Evolutionary conservation across 768 basidiomycete genomes (phyloP).

Genomic region (Neoboletus brunneissimus): DNA sequence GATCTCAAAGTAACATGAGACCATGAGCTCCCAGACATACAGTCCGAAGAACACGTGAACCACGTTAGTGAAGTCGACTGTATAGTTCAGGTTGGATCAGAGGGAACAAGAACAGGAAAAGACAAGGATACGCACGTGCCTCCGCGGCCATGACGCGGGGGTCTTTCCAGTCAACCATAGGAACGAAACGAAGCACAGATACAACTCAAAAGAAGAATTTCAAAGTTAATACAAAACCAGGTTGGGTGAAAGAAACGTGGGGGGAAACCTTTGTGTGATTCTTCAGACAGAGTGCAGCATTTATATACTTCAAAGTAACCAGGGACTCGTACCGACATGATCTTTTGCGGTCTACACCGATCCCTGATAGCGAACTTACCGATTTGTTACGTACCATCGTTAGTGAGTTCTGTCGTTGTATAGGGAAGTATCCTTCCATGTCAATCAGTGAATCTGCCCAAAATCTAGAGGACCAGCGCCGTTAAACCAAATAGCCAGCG

Average conservation of each 20-base stretch:
- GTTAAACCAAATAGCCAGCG: background rate
- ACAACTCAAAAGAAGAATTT: constrained; percentile 8
- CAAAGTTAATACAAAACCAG: constrained; percentile 7
- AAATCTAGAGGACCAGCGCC: background rate
- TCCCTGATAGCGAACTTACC: constrained; percentile 6
- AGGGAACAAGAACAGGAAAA: background rate
- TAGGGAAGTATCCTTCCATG: background rate
- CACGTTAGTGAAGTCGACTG: constrained; percentile 58
- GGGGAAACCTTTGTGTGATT: constrained; percentile 2
- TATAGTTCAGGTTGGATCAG: constrained; percentile 1
- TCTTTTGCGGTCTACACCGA: constrained; percentile 8
- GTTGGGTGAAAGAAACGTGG: constrained; percentile 4
- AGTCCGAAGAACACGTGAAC: constrained; percentile 64
- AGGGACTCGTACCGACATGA: constrained; percentile 13
- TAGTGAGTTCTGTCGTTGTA: background rate
- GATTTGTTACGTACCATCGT: constrained; percentile 19
- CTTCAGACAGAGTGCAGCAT: constrained; percentile 5
- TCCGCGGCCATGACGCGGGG: constrained; percentile 19
- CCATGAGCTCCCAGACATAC: constrained; percentile 65
- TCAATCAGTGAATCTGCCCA: background rate
- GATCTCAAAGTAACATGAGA: constrained; percentile 66
- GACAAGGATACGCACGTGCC: constrained; percentile 19
- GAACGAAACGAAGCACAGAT: constrained; percentile 13
- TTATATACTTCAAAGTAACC: constrained; percentile 27
- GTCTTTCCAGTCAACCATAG: constrained; percentile 29